Evolutionary conservation across 1,284 basidiomycete species (phyloP).

Genomic region (Cryptococcus sp.): DNA sequence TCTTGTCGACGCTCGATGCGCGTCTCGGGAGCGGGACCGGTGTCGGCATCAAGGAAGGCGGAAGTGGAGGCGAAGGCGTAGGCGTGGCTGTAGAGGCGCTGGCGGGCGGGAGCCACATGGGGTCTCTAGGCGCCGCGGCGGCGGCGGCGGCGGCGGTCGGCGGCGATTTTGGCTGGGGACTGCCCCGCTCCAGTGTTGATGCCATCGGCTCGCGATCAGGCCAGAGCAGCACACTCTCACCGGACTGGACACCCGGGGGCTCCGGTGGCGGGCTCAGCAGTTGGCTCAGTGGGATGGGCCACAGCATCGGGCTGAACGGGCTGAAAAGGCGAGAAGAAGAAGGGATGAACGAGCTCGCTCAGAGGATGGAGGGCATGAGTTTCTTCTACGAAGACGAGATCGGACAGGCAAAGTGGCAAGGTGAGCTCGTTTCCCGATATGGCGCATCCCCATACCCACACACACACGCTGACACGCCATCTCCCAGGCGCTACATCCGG

Average conservation of each 20-base stretch:
- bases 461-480: neutral
- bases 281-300: conserved; percentile 8
- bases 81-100: conserved; percentile 40
- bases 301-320: conserved; percentile 13
- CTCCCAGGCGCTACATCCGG: conserved; percentile 74
- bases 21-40: conserved; percentile 42
- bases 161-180: neutral
- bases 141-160: too few relatives aligned
- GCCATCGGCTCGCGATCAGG: neutral
- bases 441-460: too few relatives aligned
- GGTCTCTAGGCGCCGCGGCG: neutral
- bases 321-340: conserved; percentile 22
- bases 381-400: conserved; percentile 53
- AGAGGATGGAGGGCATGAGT: conserved; percentile 46
- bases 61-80: conserved; percentile 38
- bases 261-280: conserved; percentile 4
- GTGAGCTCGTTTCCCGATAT: conserved; percentile 22
- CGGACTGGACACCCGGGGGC: conserved; percentile 11
- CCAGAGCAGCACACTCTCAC: conserved; percentile 3
- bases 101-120: conserved; percentile 9
- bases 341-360: conserved; percentile 38
- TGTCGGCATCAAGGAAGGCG: conserved; percentile 42
- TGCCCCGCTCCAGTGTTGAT: neutral
- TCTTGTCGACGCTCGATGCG: conserved; percentile 46
- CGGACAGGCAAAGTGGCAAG: conserved; percentile 52